Percentiles rank a stretch among this genome's conserved stretches.
phyloP scores from a whole-genome alignment of 805 yeast species.

The Hanseniaspora mollemarum region DNA sequence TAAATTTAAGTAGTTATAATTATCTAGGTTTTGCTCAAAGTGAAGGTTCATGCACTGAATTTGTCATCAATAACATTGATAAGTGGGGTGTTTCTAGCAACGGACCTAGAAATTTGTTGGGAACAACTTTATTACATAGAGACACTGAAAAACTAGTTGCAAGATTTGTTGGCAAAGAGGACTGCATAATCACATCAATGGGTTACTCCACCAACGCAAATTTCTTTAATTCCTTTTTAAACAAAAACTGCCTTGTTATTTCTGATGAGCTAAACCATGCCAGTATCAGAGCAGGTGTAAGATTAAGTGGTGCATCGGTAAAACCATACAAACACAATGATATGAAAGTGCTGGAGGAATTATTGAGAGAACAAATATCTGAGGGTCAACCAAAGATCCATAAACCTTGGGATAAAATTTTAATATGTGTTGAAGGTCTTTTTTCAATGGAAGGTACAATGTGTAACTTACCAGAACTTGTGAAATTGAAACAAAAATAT shows the following conservation, averaged over 20 bases:
- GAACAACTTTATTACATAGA: constrained; percentile 62
- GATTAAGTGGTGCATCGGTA: constrained; percentile 85
- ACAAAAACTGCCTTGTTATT: constrained; percentile 77
- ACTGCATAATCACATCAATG: constrained; percentile 74
- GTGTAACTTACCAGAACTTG: constrained; percentile 64
- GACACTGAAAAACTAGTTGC: constrained; percentile 72
- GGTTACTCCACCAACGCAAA: constrained; percentile 95
- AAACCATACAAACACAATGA: constrained; percentile 88
- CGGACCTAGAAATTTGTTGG: constrained; percentile 64
- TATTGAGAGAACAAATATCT: constrained; percentile 72
- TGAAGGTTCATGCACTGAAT: constrained; percentile 78
- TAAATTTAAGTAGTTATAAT: constrained; percentile 83
- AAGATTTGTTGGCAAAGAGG: constrained; percentile 80
- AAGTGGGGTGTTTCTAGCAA: constrained; percentile 67
- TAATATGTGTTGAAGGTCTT: constrained; percentile 83
- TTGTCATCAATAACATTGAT: constrained; percentile 51
- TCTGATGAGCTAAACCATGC: constrained; percentile 94
- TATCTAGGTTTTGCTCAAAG: constrained; percentile 96
- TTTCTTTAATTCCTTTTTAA: constrained; percentile 70
- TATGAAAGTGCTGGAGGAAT: constrained; percentile 63
- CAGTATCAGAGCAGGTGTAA: constrained; percentile 87
- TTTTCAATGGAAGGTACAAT: constrained; percentile 89
- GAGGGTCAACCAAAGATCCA: constrained; percentile 92
- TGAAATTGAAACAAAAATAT: constrained; percentile 68
- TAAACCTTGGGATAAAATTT: constrained; percentile 86